Conservation (phyloP, 345 rosid species). For the Bretschneidera sinensis region DNA sequence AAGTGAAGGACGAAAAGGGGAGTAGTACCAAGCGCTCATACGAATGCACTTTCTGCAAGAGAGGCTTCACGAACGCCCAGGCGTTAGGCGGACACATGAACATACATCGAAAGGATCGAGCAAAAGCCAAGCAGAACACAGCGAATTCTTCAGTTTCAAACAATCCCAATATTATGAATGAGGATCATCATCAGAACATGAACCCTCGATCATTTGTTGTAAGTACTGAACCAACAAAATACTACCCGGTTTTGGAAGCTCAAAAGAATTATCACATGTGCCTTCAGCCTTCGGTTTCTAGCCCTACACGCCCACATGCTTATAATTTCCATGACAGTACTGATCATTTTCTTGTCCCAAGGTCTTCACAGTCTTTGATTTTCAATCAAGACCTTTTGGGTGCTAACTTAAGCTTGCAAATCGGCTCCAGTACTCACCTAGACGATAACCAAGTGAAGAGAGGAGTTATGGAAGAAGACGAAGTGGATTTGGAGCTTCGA, state of each 20-base stretch:
- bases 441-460: slow-evolving; percentile 22
- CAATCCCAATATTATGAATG: not conserved
- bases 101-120: slow-evolving; percentile 63
- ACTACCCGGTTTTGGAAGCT: slow-evolving; percentile 22
- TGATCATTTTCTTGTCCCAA: slow-evolving; percentile 6
- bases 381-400: slow-evolving; percentile 33
- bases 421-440: slow-evolving; percentile 25
- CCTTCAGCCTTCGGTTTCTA: slow-evolving; percentile 23
- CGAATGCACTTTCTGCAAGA: slow-evolving; percentile 69
- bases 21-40: slow-evolving; percentile 34
- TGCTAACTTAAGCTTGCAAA: slow-evolving; percentile 51
- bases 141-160: not conserved
- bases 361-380: slow-evolving; percentile 14
- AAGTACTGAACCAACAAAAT: too few relatives aligned
- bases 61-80: slow-evolving; percentile 86
- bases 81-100: slow-evolving; percentile 92
- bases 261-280: slow-evolving; percentile 19
- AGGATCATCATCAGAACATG: slow-evolving; percentile 16
- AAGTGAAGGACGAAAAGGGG: slow-evolving; percentile 24
- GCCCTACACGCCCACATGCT: slow-evolving; percentile 12
- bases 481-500: slow-evolving; percentile 84
- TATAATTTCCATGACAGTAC: slow-evolving; percentile 3
- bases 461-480: slow-evolving; percentile 35
- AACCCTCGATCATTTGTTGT: too few relatives aligned
- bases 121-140: slow-evolving; percentile 20